Percentiles rank a stretch among this genome's conserved stretches.
phyloP scores from a whole-genome alignment of 2,329 filamentous ascomycete species.

The Calcarisporium arbuscula region DNA sequence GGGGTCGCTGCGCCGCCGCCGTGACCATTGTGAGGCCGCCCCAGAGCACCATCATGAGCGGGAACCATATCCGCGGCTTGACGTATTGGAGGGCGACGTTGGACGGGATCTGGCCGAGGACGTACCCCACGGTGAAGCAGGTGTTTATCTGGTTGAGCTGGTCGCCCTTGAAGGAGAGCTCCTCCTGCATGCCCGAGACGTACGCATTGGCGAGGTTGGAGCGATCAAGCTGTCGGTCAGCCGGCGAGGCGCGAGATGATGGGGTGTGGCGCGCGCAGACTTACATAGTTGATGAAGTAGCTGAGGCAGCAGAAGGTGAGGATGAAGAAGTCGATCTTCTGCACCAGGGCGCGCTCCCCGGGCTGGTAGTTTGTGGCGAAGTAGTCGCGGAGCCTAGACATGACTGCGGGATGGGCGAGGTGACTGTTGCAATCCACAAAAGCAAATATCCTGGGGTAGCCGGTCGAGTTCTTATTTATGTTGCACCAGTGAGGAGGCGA shows the following conservation, averaged over 20 bases:
- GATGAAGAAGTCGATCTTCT: constrained; percentile 59
- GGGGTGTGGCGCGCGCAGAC: constrained; percentile 13
- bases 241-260: neutral
- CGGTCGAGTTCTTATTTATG: too few species aligned
- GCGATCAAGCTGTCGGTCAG: constrained; percentile 25
- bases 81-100: constrained; percentile 59
- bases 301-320: constrained; percentile 56
- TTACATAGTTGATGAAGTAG: constrained; percentile 48
- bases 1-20: constrained; percentile 29
- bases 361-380: constrained; percentile 27
- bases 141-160: constrained; percentile 32
- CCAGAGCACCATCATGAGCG: constrained; percentile 58
- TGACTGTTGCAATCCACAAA: too few species aligned
- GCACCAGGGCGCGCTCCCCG: constrained; percentile 39
- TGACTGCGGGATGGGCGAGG: too few species aligned
- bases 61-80: constrained; percentile 57
- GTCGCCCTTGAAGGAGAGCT: constrained; percentile 38
- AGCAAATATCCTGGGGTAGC: too few species aligned
- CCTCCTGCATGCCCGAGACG: constrained; percentile 41
- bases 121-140: constrained; percentile 31
- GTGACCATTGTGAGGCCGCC: constrained; percentile 54
- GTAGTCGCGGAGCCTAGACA: constrained; percentile 23
- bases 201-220: constrained; percentile 32
- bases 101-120: constrained; percentile 54
- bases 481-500: too few species aligned